Evolutionary conservation across 2,329 filamentous ascomycete genomes (phyloP).

Genomic region (Lasiodiplodia hormozganensis): DNA sequence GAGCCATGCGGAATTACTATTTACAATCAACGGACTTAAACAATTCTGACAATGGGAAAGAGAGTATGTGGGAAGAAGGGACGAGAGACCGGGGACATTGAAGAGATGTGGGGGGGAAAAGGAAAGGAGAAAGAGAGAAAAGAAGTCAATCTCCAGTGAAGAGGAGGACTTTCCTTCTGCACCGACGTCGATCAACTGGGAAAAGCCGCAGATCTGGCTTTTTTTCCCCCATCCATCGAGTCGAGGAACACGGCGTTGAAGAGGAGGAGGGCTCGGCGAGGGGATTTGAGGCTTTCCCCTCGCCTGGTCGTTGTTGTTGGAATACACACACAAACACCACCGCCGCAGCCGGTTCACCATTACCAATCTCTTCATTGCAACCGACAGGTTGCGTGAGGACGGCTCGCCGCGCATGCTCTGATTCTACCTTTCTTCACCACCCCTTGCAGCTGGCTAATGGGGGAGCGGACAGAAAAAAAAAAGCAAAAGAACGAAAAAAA

Average conservation of each 20-base stretch:
- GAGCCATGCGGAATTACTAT: conserved; percentile 9
- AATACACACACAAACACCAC: conserved; percentile 1
- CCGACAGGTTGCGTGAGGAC: not conserved
- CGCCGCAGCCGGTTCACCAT: not conserved
- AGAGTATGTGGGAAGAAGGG: not conserved
- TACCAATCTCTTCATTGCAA: not conserved
- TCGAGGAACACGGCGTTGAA: not conserved
- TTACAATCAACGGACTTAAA: not conserved
- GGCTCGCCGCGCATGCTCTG: not conserved
- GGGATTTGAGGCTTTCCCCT: not conserved
- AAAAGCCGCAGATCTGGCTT: not conserved
- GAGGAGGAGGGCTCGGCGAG: not conserved
- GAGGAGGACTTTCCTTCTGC: not conserved
- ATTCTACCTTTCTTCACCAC: not conserved
- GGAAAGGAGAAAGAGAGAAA: not conserved
- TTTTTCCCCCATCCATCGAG: not conserved
- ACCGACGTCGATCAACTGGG: not conserved
- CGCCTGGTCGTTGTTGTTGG: not conserved
- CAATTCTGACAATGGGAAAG: conserved; percentile 9
- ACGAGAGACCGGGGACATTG: not conserved
- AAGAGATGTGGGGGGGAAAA: not conserved
- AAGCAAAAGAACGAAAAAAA: not conserved
- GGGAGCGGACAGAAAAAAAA: not conserved
- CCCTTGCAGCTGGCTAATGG: conserved; percentile 4
- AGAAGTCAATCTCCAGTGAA: not conserved